Percentiles rank a stretch among this genome's conserved stretches.
Conservation (phyloP, 495 filamentous ascomycete species). For the Aspergillus bertholletiae region DNA sequence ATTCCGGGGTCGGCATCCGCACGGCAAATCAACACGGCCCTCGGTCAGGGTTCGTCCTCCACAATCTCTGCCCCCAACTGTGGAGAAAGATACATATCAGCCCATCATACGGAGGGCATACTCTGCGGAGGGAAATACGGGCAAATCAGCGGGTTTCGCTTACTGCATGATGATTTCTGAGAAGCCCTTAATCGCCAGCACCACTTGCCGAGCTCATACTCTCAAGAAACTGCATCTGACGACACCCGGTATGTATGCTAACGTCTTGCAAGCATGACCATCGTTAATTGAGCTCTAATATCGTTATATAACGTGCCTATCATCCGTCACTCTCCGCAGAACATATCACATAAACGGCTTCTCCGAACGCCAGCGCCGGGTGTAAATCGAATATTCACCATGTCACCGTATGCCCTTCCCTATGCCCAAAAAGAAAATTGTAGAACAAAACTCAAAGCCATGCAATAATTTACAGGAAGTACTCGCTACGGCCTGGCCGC, state of each 20-base stretch:
- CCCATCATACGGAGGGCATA: too few relatives aligned
- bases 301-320: slow-evolving; percentile 40
- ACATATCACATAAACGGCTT: slow-evolving; percentile 13
- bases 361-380: slow-evolving; percentile 39
- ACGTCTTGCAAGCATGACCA: slow-evolving; percentile 11
- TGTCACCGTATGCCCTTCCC: not conserved
- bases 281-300: slow-evolving; percentile 30
- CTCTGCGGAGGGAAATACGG: too few relatives aligned
- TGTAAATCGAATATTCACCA: slow-evolving; percentile 17
- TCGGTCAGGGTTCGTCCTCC: not conserved
- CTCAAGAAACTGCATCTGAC: not conserved
- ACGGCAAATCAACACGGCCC: not conserved
- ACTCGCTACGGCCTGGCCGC: slow-evolving; percentile 80
- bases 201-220: not conserved
- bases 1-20: slow-evolving; percentile 14
- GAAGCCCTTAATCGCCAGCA: not conserved
- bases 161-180: too few relatives aligned
- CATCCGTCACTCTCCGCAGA: slow-evolving; percentile 12
- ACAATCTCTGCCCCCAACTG: not conserved
- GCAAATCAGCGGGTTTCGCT: too few relatives aligned
- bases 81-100: too few relatives aligned
- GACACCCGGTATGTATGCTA: not conserved
- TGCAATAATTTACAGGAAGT: slow-evolving; percentile 72
- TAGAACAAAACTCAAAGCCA: slow-evolving; percentile 11
- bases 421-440: not conserved